Conservation (phyloP, 176 grass and related monocot genomes). For the Rhynchospora pubera region DNA sequence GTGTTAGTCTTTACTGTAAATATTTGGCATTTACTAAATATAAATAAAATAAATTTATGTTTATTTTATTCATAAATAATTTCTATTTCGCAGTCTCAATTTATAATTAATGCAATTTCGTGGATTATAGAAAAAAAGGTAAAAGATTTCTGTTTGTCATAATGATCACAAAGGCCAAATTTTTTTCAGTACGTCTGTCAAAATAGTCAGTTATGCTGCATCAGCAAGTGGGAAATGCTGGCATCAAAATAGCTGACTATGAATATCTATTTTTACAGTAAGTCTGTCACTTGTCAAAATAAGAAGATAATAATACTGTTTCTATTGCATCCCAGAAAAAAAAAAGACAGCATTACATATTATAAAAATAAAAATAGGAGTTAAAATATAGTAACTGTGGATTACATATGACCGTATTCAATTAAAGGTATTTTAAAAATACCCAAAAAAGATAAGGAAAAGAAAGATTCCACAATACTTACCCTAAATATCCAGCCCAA, state of each 20-base stretch:
- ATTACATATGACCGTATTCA: constrained; percentile 3
- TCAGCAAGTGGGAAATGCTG: not conserved
- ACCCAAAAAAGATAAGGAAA: not conserved
- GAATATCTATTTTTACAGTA: not conserved
- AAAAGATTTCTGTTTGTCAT: not conserved
- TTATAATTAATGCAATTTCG: not conserved
- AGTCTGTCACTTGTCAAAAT: not conserved
- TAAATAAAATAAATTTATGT: too few relatives aligned
- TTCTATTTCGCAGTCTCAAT: not conserved
- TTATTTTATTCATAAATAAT: not conserved
- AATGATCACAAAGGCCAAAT: not conserved
- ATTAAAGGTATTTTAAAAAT: not conserved
- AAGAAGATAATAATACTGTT: not conserved
- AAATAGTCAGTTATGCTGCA: not conserved
- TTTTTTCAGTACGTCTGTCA: not conserved
- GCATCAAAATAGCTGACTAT: not conserved
- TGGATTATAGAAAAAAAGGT: not conserved
- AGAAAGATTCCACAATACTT: not conserved
- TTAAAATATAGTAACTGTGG: not conserved
- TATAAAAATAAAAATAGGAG: constrained; percentile 13
- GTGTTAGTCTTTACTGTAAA: not conserved
- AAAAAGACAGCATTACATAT: not conserved
- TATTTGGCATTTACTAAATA: not conserved
- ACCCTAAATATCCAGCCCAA: not conserved
- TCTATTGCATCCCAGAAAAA: not conserved